Evolutionary conservation across 805 yeast genomes (phyloP).

Genomic region (Jamesozyma rosinii): DNA sequence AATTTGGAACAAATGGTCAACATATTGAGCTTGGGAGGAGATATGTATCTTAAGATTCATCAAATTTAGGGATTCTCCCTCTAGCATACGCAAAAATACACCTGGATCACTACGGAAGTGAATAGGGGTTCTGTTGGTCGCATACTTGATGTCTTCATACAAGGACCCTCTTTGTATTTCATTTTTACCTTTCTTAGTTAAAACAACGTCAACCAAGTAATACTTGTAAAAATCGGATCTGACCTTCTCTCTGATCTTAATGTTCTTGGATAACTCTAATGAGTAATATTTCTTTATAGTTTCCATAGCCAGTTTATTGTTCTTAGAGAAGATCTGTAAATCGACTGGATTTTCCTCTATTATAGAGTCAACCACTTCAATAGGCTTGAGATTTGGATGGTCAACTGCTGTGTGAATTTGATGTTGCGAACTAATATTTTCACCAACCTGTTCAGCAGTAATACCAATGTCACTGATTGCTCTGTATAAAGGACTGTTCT

Average conservation of each 20-base stretch:
- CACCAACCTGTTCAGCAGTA: constrained; percentile 72
- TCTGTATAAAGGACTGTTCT: constrained; percentile 51
- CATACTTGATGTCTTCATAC: constrained; percentile 85
- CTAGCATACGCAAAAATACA: constrained; percentile 76
- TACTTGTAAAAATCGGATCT: constrained; percentile 53
- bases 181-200: constrained; percentile 75
- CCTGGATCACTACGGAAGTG: constrained; percentile 73
- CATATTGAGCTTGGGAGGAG: constrained; percentile 31
- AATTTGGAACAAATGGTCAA: constrained; percentile 40
- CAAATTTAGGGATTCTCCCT: constrained; percentile 77
- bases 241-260: constrained; percentile 64
- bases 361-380: constrained; percentile 43
- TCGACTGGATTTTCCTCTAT: constrained; percentile 28
- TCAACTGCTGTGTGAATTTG: constrained; percentile 69
- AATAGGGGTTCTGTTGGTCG: constrained; percentile 68
- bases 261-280: constrained; percentile 72
- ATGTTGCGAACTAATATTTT: constrained; percentile 59
- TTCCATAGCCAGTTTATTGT: constrained; percentile 51
- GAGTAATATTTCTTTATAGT: constrained; percentile 70
- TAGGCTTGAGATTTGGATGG: constrained; percentile 47
- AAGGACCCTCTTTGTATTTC: constrained; percentile 74
- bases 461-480: constrained; percentile 68
- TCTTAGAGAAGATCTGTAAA: constrained; percentile 36
- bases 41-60: constrained; percentile 53
- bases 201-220: constrained; percentile 60